A percentile compares a stretch with the other conserved stretches of the same genome.
Conservation (phyloP, 2,329 filamentous ascomycete species). For the Aureobasidium sp. region DNA sequence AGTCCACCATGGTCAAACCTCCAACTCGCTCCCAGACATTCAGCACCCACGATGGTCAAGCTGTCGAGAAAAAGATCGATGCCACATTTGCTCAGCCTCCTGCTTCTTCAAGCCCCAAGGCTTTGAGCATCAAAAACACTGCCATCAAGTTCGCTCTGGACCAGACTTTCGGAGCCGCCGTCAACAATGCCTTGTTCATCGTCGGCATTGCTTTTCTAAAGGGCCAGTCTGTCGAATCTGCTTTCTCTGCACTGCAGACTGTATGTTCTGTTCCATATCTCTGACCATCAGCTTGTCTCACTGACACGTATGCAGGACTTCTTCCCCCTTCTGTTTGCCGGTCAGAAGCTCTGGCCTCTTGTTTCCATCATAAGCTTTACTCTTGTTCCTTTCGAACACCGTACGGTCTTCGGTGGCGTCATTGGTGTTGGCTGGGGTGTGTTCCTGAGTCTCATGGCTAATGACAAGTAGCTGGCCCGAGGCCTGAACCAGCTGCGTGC, state of each 20-base stretch:
- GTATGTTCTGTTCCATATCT: not conserved
- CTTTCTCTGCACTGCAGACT: conserved; percentile 8
- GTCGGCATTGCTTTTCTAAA: conserved; percentile 53
- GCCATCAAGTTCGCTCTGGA: conserved; percentile 61
- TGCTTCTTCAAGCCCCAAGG: conserved; percentile 6
- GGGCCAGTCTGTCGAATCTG: conserved; percentile 21
- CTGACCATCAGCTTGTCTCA: not conserved
- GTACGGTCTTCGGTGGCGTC: conserved; percentile 63
- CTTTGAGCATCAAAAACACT: conserved; percentile 55
- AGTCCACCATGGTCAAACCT: not conserved
- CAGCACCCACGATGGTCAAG: not conserved
- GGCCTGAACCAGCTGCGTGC: not conserved
- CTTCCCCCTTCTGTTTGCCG: conserved; percentile 55
- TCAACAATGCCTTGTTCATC: conserved; percentile 61
- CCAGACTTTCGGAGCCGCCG: conserved; percentile 57
- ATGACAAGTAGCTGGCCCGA: not conserved
- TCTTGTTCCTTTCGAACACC: conserved; percentile 61
- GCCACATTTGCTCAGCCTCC: not conserved
- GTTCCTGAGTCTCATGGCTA: conserved; percentile 56
- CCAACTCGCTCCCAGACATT: conserved; percentile 5
- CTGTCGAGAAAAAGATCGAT: conserved; percentile 10
- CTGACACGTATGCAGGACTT: conserved; percentile 29
- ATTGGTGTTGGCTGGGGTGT: conserved; percentile 69
- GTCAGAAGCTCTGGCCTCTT: conserved; percentile 65
- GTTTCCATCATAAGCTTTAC: conserved; percentile 66